phyloP scores from a whole-genome alignment of 768 basidiomycete genomes.

The Lanmaoa pseudosensibilis region DNA sequence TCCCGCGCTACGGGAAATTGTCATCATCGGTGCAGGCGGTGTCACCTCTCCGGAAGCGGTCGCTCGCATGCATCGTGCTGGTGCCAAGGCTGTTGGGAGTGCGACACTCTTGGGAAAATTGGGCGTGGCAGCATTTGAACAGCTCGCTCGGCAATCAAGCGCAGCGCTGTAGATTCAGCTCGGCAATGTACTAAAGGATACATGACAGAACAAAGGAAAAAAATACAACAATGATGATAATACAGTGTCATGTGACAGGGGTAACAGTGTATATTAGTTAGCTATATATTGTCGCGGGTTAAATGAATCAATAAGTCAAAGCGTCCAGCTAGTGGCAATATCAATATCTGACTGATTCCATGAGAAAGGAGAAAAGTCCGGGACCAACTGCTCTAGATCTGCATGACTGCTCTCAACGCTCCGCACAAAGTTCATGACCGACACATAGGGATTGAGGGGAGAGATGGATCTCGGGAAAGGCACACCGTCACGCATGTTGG shows the following conservation, averaged over 20 bases:
- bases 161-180: conserved; percentile 6
- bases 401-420: not conserved
- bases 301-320: conserved; percentile 32
- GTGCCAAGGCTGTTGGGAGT: conserved; percentile 70
- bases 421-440: conserved; percentile 16
- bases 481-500: not conserved
- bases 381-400: conserved; percentile 6
- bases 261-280: conserved; percentile 16
- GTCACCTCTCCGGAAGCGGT: conserved; percentile 62
- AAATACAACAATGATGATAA: conserved; percentile 1
- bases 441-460: conserved; percentile 8
- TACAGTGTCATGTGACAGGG: conserved; percentile 21
- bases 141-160: conserved; percentile 21
- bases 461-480: not conserved
- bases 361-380: conserved; percentile 20
- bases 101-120: conserved; percentile 57
- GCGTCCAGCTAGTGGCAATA: conserved; percentile 20
- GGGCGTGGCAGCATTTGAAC: conserved; percentile 55
- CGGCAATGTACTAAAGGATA: conserved; percentile 10
- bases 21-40: conserved; percentile 81
- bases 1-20: conserved; percentile 46
- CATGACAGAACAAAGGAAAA: conserved; percentile 6
- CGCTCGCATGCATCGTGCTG: conserved; percentile 69
- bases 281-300: conserved; percentile 13
- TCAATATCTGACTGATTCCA: conserved; percentile 25